Percentiles rank a stretch among this genome's conserved stretches.
Evolutionary conservation across 2,329 filamentous ascomycete species (phyloP).

Genomic region (Aspergillus brunneoviolaceus): DNA sequence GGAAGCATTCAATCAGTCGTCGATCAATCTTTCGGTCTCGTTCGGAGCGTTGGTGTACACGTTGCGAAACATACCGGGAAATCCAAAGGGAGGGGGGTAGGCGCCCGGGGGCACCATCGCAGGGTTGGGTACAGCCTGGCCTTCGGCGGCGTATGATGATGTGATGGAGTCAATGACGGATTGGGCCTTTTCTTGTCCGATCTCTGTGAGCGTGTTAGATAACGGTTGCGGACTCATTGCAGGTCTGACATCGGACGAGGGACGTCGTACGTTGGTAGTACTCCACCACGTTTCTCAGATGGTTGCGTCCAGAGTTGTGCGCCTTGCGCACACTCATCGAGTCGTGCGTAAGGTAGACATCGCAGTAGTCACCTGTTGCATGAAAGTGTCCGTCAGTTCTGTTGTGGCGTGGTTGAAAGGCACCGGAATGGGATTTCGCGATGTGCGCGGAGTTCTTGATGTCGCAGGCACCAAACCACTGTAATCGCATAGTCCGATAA

Average conservation of each 20-base stretch:
- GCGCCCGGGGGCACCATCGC: conserved; percentile 66
- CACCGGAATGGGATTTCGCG: not conserved
- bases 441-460: conserved; percentile 1
- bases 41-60: not conserved
- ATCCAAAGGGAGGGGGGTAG: conserved; percentile 58
- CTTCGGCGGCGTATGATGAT: conserved; percentile 89
- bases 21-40: not conserved
- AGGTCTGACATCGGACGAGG: not conserved
- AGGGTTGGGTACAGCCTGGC: conserved; percentile 80
- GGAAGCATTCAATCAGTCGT: not conserved
- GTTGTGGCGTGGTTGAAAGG: not conserved
- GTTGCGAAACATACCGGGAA: conserved; percentile 54
- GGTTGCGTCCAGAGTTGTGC: conserved; percentile 94
- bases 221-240: not conserved
- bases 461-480: not conserved
- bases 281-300: conserved; percentile 94
- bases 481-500: not conserved
- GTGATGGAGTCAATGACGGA: conserved; percentile 98
- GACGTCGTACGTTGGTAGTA: conserved; percentile 81
- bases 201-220: conserved; percentile 60
- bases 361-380: conserved; percentile 81
- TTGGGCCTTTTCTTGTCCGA: conserved; percentile 97
- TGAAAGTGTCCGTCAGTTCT: conserved; percentile 11
- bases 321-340: conserved; percentile 99
- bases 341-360: conserved; percentile 99